Percentiles rank a stretch among this genome's conserved stretches.
Conservation (phyloP, 2,329 filamentous ascomycete species). For the Colletotrichum tofieldiae region DNA sequence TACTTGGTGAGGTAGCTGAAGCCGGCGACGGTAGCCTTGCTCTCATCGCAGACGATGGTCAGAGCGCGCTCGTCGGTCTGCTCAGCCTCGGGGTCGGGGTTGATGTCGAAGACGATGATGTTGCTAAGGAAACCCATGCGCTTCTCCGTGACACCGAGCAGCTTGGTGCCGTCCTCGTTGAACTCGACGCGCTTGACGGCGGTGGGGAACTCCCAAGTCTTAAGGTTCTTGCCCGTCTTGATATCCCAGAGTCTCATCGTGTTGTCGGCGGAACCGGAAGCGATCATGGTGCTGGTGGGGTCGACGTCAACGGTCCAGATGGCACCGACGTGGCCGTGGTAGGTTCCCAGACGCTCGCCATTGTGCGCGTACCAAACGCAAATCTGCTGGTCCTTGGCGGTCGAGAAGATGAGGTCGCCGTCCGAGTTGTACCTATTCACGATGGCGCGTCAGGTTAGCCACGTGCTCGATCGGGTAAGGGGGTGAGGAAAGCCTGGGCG, state of each 20-base stretch:
- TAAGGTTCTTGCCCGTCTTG: slow-evolving; percentile 91
- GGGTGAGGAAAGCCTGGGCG: slow-evolving; percentile 17
- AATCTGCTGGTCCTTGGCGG: slow-evolving; percentile 95
- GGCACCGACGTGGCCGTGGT: slow-evolving; percentile 96
- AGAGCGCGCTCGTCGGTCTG: slow-evolving; percentile 88
- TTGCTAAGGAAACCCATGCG: slow-evolving; percentile 96
- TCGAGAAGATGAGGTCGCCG: slow-evolving; percentile 96
- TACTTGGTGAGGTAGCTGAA: slow-evolving; percentile 96
- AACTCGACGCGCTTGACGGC: slow-evolving; percentile 99
- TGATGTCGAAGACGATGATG: slow-evolving; percentile 93
- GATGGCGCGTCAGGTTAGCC: slow-evolving; percentile 28
- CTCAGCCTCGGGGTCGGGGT: slow-evolving; percentile 84
- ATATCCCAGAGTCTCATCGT: slow-evolving; percentile 98
- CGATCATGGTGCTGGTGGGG: slow-evolving; percentile 91
- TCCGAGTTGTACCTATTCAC: slow-evolving; percentile 85
- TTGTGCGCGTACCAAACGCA: slow-evolving; percentile 98
- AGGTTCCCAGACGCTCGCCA: slow-evolving; percentile 96
- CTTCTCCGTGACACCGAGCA: slow-evolving; percentile 98
- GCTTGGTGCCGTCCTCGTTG: slow-evolving; percentile 90
- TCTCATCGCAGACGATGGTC: slow-evolving; percentile 93
- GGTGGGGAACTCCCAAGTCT: slow-evolving; percentile 98
- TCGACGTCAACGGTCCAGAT: slow-evolving; percentile 99
- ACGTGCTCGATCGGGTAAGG: slow-evolving; percentile 15
- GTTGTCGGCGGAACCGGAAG: slow-evolving; percentile 97
- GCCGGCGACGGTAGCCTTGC: slow-evolving; percentile 96